Evolutionary conservation across 2,329 filamentous ascomycete genomes (phyloP).

Genomic region (Fusarium devonianum): DNA sequence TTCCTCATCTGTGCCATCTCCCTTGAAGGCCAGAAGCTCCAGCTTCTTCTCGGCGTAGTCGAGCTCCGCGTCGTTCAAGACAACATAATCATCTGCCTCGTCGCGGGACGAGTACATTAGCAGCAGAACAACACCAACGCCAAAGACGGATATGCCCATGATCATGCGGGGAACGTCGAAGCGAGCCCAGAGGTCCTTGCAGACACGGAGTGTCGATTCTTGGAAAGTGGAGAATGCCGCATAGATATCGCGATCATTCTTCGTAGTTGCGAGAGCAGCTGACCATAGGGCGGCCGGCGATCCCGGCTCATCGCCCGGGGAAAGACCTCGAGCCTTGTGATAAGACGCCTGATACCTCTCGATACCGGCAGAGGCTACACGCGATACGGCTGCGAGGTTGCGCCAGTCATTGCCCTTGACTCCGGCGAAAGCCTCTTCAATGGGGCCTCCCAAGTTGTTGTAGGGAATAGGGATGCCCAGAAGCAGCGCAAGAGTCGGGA

Average conservation of each 20-base stretch:
- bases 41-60: conserved; percentile 66
- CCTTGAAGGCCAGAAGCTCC: conserved; percentile 54
- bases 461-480: conserved; percentile 93
- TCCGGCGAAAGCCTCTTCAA: conserved; percentile 90
- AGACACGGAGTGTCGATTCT: conserved; percentile 76
- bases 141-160: conserved; percentile 76
- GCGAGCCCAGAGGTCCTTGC: conserved; percentile 86
- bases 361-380: conserved; percentile 83
- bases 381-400: conserved; percentile 79
- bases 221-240: conserved; percentile 77
- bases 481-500: conserved; percentile 87
- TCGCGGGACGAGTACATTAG: conserved; percentile 74
- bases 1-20: conserved; percentile 51
- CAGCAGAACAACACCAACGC: conserved; percentile 71
- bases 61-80: conserved; percentile 63
- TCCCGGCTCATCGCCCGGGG: conserved; percentile 59
- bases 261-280: conserved; percentile 55
- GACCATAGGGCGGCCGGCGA: conserved; percentile 54
- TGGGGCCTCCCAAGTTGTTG: conserved; percentile 92
- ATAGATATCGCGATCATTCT: conserved; percentile 53
- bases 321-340: conserved; percentile 72
- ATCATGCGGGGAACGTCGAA: conserved; percentile 91
- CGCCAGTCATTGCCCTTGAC: conserved; percentile 72
- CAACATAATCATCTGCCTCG: conserved; percentile 61
- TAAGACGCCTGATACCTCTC: conserved; percentile 89